Evolutionary conservation across 108 stramenopile species (phyloP), one percentile per base, ranked within the genome.

Genomic region (Stephanodiscus triporus): DNA sequence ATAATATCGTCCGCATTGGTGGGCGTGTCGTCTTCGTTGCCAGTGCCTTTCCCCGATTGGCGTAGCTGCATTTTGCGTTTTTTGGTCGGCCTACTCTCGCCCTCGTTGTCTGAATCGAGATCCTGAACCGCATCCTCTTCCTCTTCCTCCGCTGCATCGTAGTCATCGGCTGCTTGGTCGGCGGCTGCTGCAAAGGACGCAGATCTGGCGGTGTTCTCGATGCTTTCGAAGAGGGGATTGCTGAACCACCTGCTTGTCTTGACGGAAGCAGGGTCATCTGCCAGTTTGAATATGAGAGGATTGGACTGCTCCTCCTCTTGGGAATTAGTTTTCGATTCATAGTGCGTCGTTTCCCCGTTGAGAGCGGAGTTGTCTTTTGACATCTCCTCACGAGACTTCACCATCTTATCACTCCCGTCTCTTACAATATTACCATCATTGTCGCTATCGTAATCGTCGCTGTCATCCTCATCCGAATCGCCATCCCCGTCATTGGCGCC

Each of bases 241-340:
- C 89, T 94, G 66, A 97, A 97, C 97, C 97, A 97, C 6, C 97
- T 86, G 24, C 89, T 87, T 17, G 91, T 89, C 75, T 93, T 94
- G 68, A 85, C 87, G 16, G 92, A 88, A 0, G 87, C 74, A n/a
- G 92, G 79, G 36, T 94, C 95, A 42, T 90, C 90, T 2, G 58
- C 70, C 37, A 92, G 80, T 55, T 83, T 83, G 76, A 92, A 88
- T 50, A 96, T 90, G 37, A 96, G 82, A 19, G 91, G 91, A 75
- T 96, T 95, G 38, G 84, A 47, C 22, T 55, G 48, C 27, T 75
- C 77, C 45, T 36, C 63, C 17, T 56, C 54, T 45, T 34, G 16
- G 17, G 36, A 38, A n/a, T n/a, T n/a, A n/a, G 24, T 9, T 26
- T 27, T 37, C 37, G 59, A 60, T 29, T 32, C 6, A 8, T 29